Evolutionary conservation across 352 stramenopile species (phyloP).

Genomic region (Pythium scleroteichum): DNA sequence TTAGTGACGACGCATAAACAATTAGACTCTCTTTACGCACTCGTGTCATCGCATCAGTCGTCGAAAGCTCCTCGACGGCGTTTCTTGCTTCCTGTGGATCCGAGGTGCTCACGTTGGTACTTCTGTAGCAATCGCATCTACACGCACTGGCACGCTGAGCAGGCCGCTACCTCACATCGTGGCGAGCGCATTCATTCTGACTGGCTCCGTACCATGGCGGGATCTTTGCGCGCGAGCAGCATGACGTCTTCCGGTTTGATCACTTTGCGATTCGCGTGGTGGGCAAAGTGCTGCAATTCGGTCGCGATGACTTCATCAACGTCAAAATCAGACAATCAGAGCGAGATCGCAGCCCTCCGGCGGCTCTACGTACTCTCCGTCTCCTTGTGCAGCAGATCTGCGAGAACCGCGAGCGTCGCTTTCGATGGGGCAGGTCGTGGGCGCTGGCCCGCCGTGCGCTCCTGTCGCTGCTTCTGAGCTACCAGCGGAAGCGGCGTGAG

Average conservation of each 20-base stretch:
- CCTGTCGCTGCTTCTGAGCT: constrained; percentile 57
- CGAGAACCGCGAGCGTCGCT: constrained; percentile 62
- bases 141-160: not conserved
- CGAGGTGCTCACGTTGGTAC: constrained; percentile 54
- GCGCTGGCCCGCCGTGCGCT: constrained; percentile 33
- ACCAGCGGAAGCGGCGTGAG: not conserved
- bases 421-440: constrained; percentile 53
- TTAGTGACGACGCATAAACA: constrained; percentile 15
- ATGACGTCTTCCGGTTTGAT: constrained; percentile 76
- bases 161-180: not conserved
- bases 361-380: constrained; percentile 40
- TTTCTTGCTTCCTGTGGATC: constrained; percentile 25
- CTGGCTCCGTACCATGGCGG: constrained; percentile 37
- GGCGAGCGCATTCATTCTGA: not conserved
- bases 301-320: constrained; percentile 55
- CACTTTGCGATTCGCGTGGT: constrained; percentile 67
- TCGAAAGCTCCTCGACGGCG: constrained; percentile 30
- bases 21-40: not conserved
- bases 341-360: no score
- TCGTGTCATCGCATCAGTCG: constrained; percentile 2
- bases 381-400: constrained; percentile 66
- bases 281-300: constrained; percentile 75
- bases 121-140: constrained; percentile 58
- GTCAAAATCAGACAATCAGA: no score
- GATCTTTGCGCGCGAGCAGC: constrained; percentile 65